These are phyloP conservation scores for Leptographium flavum DNA, from an alignment of 2,329 filamentous ascomycete species.

Conservation along the genomic window DNA sequence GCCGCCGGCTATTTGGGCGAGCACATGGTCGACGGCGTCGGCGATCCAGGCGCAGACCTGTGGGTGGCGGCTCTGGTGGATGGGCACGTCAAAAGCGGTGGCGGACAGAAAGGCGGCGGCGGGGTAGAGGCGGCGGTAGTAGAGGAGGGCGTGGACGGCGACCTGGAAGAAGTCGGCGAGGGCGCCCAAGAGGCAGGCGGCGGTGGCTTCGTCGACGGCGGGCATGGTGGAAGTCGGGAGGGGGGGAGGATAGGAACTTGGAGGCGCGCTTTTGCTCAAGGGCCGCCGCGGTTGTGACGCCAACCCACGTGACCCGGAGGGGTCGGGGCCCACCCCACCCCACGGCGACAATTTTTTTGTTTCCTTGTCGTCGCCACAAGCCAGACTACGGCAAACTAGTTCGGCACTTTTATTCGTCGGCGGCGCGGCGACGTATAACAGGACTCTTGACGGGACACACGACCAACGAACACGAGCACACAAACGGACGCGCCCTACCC, in stretches of 20 bases:
- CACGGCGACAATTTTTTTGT: background rate
- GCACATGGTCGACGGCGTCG: slow-evolving; percentile 62
- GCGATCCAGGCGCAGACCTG: slow-evolving; percentile 74
- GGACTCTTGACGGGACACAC: background rate
- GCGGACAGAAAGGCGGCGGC: slow-evolving; percentile 61
- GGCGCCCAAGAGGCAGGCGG: slow-evolving; percentile 45
- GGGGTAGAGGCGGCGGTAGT: slow-evolving; percentile 70
- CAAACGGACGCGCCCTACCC: background rate
- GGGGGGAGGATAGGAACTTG: too few species aligned
- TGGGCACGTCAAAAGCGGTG: slow-evolving; percentile 69
- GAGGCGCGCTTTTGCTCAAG: background rate
- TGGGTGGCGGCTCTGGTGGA: slow-evolving; percentile 76
- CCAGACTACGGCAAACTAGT: too few species aligned
- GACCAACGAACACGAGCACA: background rate
- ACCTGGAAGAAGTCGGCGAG: slow-evolving; percentile 73
- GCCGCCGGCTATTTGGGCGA: slow-evolving; percentile 51
- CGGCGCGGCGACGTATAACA: background rate
- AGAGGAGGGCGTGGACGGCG: slow-evolving; percentile 74
- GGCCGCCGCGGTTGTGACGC: background rate
- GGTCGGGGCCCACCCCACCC: background rate
- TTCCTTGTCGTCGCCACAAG: background rate
- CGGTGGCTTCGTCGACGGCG: slow-evolving; percentile 14
- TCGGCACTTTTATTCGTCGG: background rate
- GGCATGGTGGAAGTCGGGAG: background rate
- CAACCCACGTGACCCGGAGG: slow-evolving; percentile 2